Evolutionary conservation across 139 green algal genomes (phyloP).

Genomic region (Picochlorum sp.): DNA sequence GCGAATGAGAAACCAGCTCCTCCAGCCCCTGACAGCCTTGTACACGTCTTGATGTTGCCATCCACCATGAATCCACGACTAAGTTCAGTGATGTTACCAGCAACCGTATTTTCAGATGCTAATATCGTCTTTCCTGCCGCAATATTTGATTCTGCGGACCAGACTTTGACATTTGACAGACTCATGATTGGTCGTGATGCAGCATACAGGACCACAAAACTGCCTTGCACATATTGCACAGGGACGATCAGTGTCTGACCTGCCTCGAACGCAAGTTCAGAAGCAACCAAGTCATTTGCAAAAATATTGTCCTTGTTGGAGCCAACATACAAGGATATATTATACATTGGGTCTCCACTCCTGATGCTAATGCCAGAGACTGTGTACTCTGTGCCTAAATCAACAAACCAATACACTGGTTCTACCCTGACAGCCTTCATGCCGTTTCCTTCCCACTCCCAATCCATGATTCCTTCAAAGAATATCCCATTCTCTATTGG

Average conservation of each 20-base stretch:
- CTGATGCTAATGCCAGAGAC: constrained; percentile 14
- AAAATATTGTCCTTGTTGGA: constrained; percentile 8
- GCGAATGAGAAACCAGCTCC: background rate
- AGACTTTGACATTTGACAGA: constrained; percentile 22
- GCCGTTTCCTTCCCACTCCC: background rate
- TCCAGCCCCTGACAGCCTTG: background rate
- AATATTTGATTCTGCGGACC: constrained; percentile 19
- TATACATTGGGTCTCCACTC: constrained; percentile 8
- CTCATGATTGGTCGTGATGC: constrained; percentile 5
- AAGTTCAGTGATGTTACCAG: background rate
- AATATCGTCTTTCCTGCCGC: constrained; percentile 14
- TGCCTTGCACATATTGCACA: constrained; percentile 1
- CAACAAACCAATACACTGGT: constrained; percentile 29
- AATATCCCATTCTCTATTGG: background rate
- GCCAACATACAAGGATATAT: constrained; percentile 19
- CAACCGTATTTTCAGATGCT: background rate
- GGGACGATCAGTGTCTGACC: constrained; percentile 12
- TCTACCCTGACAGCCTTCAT: constrained; percentile 7
- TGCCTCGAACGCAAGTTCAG: constrained; percentile 1
- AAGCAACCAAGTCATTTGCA: constrained; percentile 14
- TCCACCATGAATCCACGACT: background rate
- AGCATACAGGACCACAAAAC: constrained; percentile 21
- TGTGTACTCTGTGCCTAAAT: constrained; percentile 4
- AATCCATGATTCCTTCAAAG: background rate
- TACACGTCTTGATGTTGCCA: background rate